Evolutionary conservation across 768 basidiomycete species (phyloP).

Genomic region (Cyclocybe aegerita): DNA sequence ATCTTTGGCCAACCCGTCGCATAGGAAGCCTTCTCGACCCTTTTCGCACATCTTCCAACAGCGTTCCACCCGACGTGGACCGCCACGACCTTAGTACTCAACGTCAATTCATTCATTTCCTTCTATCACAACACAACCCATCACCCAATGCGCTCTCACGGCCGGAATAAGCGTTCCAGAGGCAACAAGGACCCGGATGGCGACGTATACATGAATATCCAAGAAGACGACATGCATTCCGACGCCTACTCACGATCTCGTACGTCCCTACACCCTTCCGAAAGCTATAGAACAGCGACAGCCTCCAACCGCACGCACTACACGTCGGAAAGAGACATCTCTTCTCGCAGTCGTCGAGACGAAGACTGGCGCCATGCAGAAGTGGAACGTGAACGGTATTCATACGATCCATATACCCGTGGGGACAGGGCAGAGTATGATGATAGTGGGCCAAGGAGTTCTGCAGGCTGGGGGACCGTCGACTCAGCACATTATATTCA

Average conservation of each 20-base stretch:
- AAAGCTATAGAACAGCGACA: slow-evolving; percentile 47
- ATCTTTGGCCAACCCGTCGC: slow-evolving; percentile 9
- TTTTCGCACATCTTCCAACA: slow-evolving; percentile 19
- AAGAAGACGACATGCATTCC: slow-evolving; percentile 49
- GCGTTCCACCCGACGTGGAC: not conserved
- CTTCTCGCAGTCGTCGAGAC: slow-evolving; percentile 53
- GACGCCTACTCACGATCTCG: slow-evolving; percentile 53
- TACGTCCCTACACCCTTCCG: slow-evolving; percentile 45
- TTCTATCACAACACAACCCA: slow-evolving; percentile 1
- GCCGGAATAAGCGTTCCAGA: slow-evolving; percentile 51
- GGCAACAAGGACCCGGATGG: slow-evolving; percentile 49
- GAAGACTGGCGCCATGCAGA: slow-evolving; percentile 54
- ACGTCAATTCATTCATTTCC: not conserved
- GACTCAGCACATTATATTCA: slow-evolving; percentile 41
- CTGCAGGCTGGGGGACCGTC: slow-evolving; percentile 44
- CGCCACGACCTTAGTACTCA: not conserved
- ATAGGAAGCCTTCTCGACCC: not conserved
- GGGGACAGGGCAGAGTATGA: slow-evolving; percentile 51
- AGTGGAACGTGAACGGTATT: slow-evolving; percentile 44
- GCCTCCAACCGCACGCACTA: slow-evolving; percentile 41
- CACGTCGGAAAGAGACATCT: slow-evolving; percentile 49
- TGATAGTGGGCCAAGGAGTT: slow-evolving; percentile 38
- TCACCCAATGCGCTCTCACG: slow-evolving; percentile 42
- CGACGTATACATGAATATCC: slow-evolving; percentile 47
- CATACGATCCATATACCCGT: slow-evolving; percentile 52